These are phyloP conservation scores for Avena atlantica DNA, from an alignment of 176 grass and related monocot species.

Conservation along the genomic window DNA sequence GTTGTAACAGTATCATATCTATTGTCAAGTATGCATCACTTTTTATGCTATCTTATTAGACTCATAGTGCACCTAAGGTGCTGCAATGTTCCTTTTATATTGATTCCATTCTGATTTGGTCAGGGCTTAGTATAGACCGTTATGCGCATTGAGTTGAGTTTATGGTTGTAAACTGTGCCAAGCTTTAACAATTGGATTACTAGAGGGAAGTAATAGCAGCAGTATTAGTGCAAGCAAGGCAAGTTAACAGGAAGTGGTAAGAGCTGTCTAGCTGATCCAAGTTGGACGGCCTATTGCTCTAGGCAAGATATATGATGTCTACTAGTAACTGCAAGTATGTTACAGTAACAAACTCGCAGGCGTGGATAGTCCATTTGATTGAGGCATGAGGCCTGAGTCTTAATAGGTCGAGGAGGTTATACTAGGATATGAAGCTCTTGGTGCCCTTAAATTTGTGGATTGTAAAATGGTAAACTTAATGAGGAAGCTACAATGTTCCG, in stretches of 20 bases:
- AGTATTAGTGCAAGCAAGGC: neutral
- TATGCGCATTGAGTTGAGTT: neutral
- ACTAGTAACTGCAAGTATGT: neutral
- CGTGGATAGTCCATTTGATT: neutral
- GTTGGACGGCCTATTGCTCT: neutral
- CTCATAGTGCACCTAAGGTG: neutral
- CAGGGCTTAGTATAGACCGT: neutral
- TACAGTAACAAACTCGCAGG: neutral
- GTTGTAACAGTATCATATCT: slow-evolving; percentile 7
- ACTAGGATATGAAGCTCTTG: neutral
- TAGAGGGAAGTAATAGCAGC: neutral
- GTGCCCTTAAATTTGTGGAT: neutral
- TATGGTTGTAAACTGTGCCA: neutral
- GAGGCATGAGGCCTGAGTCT: neutral
- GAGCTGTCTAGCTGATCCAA: neutral
- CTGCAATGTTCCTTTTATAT: neutral
- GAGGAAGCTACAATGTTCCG: neutral
- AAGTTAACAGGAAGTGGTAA: neutral
- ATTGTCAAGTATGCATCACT: neutral
- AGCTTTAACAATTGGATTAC: neutral
- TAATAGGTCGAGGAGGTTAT: neutral
- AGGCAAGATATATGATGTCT: neutral
- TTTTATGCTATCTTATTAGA: neutral
- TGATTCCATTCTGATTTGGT: slow-evolving; percentile 18
- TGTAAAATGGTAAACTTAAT: neutral